phyloP scores from a whole-genome alignment of 345 rosid species.

The Noccaea bulbosa region DNA sequence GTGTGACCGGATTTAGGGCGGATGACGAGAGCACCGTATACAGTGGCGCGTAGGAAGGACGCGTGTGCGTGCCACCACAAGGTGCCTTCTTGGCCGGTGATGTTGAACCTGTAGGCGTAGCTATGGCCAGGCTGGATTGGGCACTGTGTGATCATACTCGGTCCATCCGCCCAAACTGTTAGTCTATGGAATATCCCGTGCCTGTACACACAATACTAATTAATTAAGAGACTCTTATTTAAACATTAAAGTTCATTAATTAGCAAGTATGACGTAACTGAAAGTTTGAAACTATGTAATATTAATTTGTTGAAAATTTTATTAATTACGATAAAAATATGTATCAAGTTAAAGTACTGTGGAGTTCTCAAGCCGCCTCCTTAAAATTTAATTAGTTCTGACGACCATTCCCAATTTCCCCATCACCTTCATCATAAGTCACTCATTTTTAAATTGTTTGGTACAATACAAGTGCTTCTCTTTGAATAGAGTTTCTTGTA shows the following conservation, averaged over 20 bases:
- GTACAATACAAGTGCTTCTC: no score
- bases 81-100: slow-evolving; percentile 80
- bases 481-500: no score
- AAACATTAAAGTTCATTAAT: not conserved
- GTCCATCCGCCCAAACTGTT: slow-evolving; percentile 91
- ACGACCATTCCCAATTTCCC: no score
- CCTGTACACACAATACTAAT: slow-evolving; percentile 47
- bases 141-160: slow-evolving; percentile 75
- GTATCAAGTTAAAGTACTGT: no score
- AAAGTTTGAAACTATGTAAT: no score
- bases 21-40: slow-evolving; percentile 80
- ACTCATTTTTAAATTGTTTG: no score
- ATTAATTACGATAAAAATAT: no score
- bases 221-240: not conserved
- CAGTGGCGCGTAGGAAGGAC: slow-evolving; percentile 76
- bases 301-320: no score
- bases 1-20: slow-evolving; percentile 62
- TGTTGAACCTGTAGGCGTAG: slow-evolving; percentile 65
- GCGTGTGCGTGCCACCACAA: slow-evolving; percentile 96
- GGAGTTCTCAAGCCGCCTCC: no score
- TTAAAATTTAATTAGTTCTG: no score
- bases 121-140: slow-evolving; percentile 68
- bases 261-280: no score
- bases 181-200: slow-evolving; percentile 75
- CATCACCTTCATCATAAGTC: no score